phyloP scores from a whole-genome alignment of 441 rosid genomes.

The Theobroma grandiflorum region DNA sequence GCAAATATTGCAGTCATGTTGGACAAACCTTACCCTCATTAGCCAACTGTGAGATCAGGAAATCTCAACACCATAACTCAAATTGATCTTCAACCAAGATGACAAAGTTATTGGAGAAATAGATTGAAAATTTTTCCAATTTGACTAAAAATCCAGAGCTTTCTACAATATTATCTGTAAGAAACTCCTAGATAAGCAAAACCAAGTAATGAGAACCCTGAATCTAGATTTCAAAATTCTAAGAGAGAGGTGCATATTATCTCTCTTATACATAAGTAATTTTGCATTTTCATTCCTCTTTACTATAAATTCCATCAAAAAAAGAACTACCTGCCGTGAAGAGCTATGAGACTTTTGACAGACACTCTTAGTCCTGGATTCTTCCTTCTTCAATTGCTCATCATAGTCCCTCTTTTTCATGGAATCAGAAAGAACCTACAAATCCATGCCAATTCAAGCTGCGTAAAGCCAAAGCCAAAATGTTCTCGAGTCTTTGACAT shows the following conservation, averaged over 20 bases:
- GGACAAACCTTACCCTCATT: conserved; percentile 6
- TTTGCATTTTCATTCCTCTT: neutral
- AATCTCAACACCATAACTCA: neutral
- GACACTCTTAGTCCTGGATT: conserved; percentile 74
- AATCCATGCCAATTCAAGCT: conserved; percentile 32
- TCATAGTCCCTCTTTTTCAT: conserved; percentile 93
- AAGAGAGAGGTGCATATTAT: neutral
- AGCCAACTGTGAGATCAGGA: conserved; percentile 9
- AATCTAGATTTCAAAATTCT: neutral
- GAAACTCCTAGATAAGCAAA: neutral
- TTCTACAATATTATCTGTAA: conserved; percentile 1
- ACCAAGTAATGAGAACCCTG: neutral
- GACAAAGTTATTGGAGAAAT: neutral
- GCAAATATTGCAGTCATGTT: neutral
- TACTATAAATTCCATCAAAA: neutral
- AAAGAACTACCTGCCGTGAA: conserved; percentile 67
- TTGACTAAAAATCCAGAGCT: neutral
- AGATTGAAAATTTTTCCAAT: neutral
- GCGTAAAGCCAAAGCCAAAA: conserved; percentile 20
- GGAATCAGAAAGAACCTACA: conserved; percentile 91
- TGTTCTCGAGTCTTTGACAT: neutral
- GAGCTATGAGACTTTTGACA: conserved; percentile 67
- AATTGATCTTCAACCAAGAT: neutral
- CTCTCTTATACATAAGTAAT: neutral
- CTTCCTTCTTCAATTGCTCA: conserved; percentile 90